Evolutionary conservation across 2,329 filamentous ascomycete species (phyloP).

Genomic region (Ceratocystis smalleyi): DNA sequence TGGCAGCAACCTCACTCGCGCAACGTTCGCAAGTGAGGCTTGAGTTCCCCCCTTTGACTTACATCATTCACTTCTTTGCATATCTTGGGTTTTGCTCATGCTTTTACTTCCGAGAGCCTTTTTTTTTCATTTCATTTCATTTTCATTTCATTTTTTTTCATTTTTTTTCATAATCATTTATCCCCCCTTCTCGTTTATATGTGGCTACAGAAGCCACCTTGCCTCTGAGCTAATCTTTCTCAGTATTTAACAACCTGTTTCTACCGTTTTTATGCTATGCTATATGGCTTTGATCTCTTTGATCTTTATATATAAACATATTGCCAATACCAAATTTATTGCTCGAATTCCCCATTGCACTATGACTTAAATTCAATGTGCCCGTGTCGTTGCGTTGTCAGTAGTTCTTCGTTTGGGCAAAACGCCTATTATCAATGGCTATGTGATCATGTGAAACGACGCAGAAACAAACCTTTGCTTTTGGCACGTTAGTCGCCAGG

Average conservation of each 20-base stretch:
- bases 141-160: not conserved
- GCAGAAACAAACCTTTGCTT: too few relatives aligned
- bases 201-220: not conserved
- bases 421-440: too few relatives aligned
- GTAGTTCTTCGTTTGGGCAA: too few relatives aligned
- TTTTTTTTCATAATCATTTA: not conserved
- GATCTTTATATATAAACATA: not conserved
- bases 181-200: not conserved
- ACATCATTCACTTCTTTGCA: not conserved
- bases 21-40: not conserved
- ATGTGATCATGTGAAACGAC: too few relatives aligned
- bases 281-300: not conserved
- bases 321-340: not conserved
- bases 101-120: not conserved
- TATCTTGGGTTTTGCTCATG: not conserved
- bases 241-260: not conserved
- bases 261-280: not conserved
- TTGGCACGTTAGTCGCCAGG: too few relatives aligned
- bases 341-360: not conserved
- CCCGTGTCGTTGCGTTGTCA: too few relatives aligned
- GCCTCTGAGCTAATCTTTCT: not conserved
- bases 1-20: not conserved
- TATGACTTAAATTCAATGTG: not conserved
- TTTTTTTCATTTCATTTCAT: not conserved
- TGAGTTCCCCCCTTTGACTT: not conserved